phyloP scores from a whole-genome alignment of 2,329 filamentous ascomycete genomes.

The Penicillium sp. region DNA sequence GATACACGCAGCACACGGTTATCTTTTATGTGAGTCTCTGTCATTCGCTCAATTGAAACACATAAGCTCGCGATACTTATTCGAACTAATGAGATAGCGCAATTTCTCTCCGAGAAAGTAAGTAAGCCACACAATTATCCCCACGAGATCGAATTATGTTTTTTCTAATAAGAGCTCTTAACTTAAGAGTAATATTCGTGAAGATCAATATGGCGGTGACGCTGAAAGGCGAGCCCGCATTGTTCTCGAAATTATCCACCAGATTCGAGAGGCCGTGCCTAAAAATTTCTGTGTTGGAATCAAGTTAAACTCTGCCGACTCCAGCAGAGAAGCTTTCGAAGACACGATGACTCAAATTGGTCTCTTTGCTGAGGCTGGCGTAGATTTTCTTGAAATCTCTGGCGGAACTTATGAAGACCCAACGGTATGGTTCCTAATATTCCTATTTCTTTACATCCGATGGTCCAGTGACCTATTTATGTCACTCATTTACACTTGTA shows the following conservation, averaged over 20 bases:
- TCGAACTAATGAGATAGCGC: conserved; percentile 6
- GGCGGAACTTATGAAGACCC: conserved; percentile 60
- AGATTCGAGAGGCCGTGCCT: conserved; percentile 43
- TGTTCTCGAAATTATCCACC: conserved; percentile 44
- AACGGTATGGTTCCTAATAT: conserved; percentile 42
- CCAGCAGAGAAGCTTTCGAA: conserved; percentile 22
- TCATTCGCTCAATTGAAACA: conserved; percentile 33
- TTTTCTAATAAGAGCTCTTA: background rate
- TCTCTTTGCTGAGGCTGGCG: conserved; percentile 42
- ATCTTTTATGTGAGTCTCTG: conserved; percentile 41
- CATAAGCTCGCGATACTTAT: conserved; percentile 1
- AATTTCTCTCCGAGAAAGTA: conserved; percentile 31
- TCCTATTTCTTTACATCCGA: background rate
- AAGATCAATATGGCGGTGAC: conserved; percentile 49
- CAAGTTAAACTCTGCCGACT: conserved; percentile 52
- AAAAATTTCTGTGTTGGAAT: conserved; percentile 45
- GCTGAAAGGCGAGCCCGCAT: conserved; percentile 45
- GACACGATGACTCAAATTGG: conserved; percentile 62
- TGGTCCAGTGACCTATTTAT: background rate
- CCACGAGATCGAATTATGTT: background rate
- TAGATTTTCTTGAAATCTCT: conserved; percentile 69
- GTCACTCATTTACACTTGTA: background rate
- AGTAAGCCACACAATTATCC: conserved; percentile 34
- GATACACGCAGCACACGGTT: conserved; percentile 53
- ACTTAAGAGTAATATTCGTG: conserved; percentile 28